phyloP scores from a whole-genome alignment of 164 flowering plant genomes.

The Umbellularia californica region DNA sequence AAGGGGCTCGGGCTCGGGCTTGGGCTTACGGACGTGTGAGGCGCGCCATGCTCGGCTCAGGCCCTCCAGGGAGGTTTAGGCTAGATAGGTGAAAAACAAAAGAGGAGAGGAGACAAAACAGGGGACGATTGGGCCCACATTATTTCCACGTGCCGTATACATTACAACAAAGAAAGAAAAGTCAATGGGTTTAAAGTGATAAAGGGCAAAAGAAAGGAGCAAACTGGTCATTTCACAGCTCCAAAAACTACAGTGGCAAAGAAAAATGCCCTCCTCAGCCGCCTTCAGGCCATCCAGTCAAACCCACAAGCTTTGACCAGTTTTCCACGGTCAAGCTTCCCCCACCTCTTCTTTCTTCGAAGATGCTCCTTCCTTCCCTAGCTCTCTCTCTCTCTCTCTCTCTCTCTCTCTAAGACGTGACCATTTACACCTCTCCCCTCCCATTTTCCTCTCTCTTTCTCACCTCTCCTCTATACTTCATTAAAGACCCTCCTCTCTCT shows the following conservation, averaged over 20 bases:
- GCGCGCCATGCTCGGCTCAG: no score
- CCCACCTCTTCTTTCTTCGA: slow-evolving; percentile 17
- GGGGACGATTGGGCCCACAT: no score
- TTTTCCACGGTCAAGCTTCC: slow-evolving; percentile 19
- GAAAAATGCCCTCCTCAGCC: slow-evolving; percentile 5
- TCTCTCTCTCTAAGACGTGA: background rate
- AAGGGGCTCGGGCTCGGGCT: no score
- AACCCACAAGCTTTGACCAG: slow-evolving; percentile 44
- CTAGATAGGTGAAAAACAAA: no score
- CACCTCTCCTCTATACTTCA: background rate
- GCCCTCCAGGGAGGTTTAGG: no score
- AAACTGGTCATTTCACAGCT: background rate
- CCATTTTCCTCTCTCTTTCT: slow-evolving; percentile 5
- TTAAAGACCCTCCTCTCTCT: background rate
- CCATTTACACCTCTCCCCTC: slow-evolving; percentile 5
- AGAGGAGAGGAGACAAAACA: no score
- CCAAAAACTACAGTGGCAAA: background rate
- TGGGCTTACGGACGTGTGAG: no score
- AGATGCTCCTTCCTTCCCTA: slow-evolving; percentile 12
- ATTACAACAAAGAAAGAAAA: background rate
- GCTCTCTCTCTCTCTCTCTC: slow-evolving; percentile 2
- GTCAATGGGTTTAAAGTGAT: background rate
- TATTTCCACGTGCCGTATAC: background rate
- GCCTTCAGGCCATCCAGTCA: slow-evolving; percentile 29
- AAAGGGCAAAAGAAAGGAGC: background rate